A percentile compares a stretch with the other conserved stretches of the same genome.
phyloP scores from a whole-genome alignment of 2,329 filamentous ascomycete species.

The Phialophora expanda region DNA sequence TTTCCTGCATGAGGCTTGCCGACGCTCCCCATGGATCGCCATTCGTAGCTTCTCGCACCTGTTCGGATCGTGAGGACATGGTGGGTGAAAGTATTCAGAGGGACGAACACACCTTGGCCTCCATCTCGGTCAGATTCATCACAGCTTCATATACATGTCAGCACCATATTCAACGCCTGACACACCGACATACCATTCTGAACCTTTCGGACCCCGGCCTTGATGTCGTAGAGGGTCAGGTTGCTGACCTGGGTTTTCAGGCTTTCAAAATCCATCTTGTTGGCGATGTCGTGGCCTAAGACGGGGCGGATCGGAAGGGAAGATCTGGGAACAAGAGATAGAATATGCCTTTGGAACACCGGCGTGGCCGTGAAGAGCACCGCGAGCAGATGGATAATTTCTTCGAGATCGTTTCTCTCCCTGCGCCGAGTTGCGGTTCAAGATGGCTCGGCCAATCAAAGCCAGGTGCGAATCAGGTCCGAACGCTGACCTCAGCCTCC shows the following conservation, averaged over 20 bases:
- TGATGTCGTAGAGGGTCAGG: constrained; percentile 91
- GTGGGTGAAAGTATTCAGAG: constrained; percentile 16
- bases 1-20: constrained; percentile 91
- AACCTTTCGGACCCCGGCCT: constrained; percentile 91
- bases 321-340: not conserved
- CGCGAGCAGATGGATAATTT: not conserved
- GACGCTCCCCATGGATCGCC: constrained; percentile 96
- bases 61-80: constrained; percentile 38
- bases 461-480: not conserved
- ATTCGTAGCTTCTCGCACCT: constrained; percentile 98
- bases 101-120: constrained; percentile 61
- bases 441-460: not conserved
- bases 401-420: not conserved
- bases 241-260: constrained; percentile 88
- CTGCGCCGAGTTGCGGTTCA: not conserved
- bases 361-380: not conserved
- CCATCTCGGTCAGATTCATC: constrained; percentile 98
- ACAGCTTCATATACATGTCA: constrained; percentile 65
- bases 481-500: not conserved
- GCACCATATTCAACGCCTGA: constrained; percentile 3
- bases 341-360: not conserved
- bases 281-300: not conserved
- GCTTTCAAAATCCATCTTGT: constrained; percentile 80
- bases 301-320: not conserved
- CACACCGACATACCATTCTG: constrained; percentile 77